Evolutionary conservation across 345 rosid species (phyloP).

Genomic region (Populus euphratica): DNA sequence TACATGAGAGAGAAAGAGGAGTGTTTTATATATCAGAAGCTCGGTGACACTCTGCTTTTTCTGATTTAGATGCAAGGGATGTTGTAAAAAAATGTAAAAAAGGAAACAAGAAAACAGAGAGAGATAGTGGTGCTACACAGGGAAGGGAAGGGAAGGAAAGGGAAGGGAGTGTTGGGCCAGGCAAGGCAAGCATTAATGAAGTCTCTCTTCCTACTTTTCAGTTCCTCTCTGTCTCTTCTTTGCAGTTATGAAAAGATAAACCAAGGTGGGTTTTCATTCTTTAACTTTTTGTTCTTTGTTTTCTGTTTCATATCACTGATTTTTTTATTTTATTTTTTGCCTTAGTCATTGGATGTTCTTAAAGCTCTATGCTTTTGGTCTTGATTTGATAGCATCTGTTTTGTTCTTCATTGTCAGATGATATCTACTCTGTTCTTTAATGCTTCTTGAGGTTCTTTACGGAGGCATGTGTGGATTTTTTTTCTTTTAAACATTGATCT

Average conservation of each 20-base stretch:
- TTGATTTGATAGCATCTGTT: background rate
- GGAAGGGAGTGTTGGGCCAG: constrained; percentile 1
- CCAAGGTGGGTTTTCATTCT: constrained; percentile 33
- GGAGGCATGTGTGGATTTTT: constrained; percentile 2
- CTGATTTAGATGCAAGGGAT: constrained; percentile 31
- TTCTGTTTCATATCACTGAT: constrained; percentile 3
- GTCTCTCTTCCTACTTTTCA: constrained; percentile 31
- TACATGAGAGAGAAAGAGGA: too few relatives aligned
- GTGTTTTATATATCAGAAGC: constrained; percentile 24
- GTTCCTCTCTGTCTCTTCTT: background rate
- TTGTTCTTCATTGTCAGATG: background rate
- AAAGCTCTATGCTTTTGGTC: background rate
- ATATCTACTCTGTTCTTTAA: background rate
- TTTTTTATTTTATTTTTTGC: background rate
- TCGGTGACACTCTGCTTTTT: constrained; percentile 15
- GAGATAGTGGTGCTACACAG: background rate
- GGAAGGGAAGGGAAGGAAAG: too few relatives aligned
- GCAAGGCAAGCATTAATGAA: background rate
- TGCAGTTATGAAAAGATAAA: constrained; percentile 3
- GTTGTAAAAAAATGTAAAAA: too few relatives aligned
- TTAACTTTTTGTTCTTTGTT: background rate
- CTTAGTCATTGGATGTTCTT: background rate
- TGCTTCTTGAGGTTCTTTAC: background rate
- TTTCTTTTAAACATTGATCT: constrained; percentile 2
- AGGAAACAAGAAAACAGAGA: background rate